These are phyloP conservation scores for Yamadazyma tumulicola DNA, from an alignment of 805 yeast species.

Conservation along the genomic window DNA sequence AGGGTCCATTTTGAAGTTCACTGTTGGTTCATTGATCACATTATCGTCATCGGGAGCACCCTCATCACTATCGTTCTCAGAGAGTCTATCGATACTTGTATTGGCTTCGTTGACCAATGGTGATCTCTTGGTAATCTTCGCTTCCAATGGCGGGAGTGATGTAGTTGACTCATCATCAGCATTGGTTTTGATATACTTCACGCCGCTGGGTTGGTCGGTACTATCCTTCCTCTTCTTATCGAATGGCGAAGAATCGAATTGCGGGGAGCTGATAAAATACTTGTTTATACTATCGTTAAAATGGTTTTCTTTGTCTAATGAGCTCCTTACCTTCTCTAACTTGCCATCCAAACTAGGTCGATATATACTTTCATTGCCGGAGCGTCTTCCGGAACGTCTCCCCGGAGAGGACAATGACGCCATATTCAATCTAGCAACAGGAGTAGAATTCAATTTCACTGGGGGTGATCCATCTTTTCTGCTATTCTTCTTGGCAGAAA, in stretches of 20 bases:
- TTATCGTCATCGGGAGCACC: slow-evolving; percentile 15
- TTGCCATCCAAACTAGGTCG: slow-evolving; percentile 14
- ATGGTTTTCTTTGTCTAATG: slow-evolving; percentile 1
- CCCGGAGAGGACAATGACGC: slow-evolving; percentile 15
- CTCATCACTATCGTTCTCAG: slow-evolving; percentile 1
- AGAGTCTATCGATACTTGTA: background rate
- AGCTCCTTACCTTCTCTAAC: slow-evolving; percentile 7
- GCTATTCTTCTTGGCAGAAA: slow-evolving; percentile 12
- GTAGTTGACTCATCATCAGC: slow-evolving; percentile 2
- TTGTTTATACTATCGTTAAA: slow-evolving; percentile 2
- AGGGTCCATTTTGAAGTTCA: slow-evolving; percentile 28
- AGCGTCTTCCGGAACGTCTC: slow-evolving; percentile 1
- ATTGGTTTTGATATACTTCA: background rate
- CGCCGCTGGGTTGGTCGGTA: slow-evolving; percentile 6
- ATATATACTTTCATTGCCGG: slow-evolving; percentile 1
- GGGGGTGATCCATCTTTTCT: background rate
- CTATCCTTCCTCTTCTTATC: slow-evolving; percentile 5
- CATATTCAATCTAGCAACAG: slow-evolving; percentile 4
- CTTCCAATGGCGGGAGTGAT: background rate
- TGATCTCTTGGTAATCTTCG: background rate
- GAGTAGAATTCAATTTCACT: slow-evolving; percentile 1
- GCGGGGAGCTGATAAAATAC: slow-evolving; percentile 2
- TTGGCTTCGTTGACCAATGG: background rate
- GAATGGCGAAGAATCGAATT: slow-evolving; percentile 5
- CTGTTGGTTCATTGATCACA: slow-evolving; percentile 22